Percentiles rank a stretch among this genome's conserved stretches.
Evolutionary conservation across 257 asterid genomes (phyloP).

Genomic region (Gentiana dahurica): DNA sequence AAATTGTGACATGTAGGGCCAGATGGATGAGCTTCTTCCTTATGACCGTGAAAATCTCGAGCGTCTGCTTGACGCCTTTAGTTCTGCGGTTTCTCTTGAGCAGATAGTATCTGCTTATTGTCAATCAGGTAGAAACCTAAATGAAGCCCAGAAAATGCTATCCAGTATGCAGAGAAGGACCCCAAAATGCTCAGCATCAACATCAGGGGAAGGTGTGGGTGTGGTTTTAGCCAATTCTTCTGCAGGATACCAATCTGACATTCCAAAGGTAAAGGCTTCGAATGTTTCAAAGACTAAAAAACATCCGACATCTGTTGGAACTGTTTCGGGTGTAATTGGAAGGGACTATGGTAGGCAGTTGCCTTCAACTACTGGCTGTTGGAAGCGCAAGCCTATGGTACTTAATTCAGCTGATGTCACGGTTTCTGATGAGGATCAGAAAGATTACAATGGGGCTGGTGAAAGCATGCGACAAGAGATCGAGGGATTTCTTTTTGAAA

Average conservation of each 20-base stretch:
- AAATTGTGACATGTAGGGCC: conserved; percentile 32
- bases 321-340: conserved; percentile 58
- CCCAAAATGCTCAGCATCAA: conserved; percentile 12
- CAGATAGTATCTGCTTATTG: conserved; percentile 74
- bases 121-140: conserved; percentile 35
- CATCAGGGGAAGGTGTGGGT: conserved; percentile 18
- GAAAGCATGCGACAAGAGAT: conserved; percentile 34
- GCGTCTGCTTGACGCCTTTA: conserved; percentile 52
- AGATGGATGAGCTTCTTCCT: conserved; percentile 34
- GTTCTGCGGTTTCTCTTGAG: conserved; percentile 53
- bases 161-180: conserved; percentile 20
- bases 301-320: conserved; percentile 53
- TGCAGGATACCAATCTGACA: not conserved
- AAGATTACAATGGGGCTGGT: conserved; percentile 17
- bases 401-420: conserved; percentile 43
- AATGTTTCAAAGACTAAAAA: conserved; percentile 30
- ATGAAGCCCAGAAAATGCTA: conserved; percentile 34
- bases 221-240: conserved; percentile 20
- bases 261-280: conserved; percentile 14
- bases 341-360: conserved; percentile 35
- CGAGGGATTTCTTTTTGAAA: conserved; percentile 50
- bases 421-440: conserved; percentile 48
- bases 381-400: conserved; percentile 43
- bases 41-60: conserved; percentile 45
- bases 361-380: conserved; percentile 22